These are phyloP conservation scores for Obba rivulosa DNA, from an alignment of 768 basidiomycete species.

Conservation along the genomic window DNA sequence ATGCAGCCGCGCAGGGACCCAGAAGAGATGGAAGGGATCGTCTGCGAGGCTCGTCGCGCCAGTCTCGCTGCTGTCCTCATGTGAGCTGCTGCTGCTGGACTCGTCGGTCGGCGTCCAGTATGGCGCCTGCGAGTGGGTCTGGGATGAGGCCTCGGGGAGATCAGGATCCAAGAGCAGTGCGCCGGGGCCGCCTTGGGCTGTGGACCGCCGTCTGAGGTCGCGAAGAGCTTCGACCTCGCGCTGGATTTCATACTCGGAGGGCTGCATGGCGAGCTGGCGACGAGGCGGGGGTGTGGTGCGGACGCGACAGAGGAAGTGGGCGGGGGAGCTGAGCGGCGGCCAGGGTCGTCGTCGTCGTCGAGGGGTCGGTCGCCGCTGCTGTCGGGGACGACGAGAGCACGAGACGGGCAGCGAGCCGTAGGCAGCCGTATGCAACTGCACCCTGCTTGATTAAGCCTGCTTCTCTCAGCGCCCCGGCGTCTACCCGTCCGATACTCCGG, in stretches of 20 bases:
- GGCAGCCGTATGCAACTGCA: no score
- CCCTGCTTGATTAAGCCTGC: no score
- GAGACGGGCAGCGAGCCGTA: no score
- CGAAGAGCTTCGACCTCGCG: constrained; percentile 82
- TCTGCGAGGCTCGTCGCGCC: constrained; percentile 38
- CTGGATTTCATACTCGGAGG: constrained; percentile 79
- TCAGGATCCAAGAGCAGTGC: constrained; percentile 87
- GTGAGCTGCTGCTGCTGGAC: constrained; percentile 33
- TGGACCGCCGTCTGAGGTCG: constrained; percentile 80
- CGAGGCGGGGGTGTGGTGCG: neutral
- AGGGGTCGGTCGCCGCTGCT: no score
- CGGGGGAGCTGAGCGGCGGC: no score
- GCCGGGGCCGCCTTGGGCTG: constrained; percentile 67
- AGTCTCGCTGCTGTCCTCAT: constrained; percentile 40
- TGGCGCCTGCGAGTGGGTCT: constrained; percentile 27
- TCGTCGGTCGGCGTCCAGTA: constrained; percentile 34
- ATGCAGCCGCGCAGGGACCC: constrained; percentile 95
- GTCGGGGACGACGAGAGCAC: no score
- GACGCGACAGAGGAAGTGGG: no score
- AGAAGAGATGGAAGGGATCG: constrained; percentile 91
- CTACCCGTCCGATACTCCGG: no score
- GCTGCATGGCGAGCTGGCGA: constrained; percentile 42
- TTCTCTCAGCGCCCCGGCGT: no score
- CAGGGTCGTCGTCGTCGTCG: no score
- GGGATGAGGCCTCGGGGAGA: constrained; percentile 68